Percentiles rank a stretch among this genome's conserved stretches.
These are phyloP conservation scores for Pichia sp. DNA, from an alignment of 1,139 yeast species.

Conservation along the genomic window DNA sequence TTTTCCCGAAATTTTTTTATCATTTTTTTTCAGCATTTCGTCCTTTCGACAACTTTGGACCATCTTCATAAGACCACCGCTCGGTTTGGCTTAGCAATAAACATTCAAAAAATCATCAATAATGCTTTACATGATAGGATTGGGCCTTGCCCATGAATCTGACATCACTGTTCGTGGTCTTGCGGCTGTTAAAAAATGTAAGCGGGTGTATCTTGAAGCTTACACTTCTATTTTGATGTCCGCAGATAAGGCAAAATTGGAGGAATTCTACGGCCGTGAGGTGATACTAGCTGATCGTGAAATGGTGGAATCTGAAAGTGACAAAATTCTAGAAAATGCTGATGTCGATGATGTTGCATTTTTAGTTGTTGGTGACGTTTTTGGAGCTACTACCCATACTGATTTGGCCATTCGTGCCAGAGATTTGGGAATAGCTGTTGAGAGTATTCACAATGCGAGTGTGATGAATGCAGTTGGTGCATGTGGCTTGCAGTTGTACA, in stretches of 20 bases:
- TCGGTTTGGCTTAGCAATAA: background rate
- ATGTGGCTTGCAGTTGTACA: slow-evolving; percentile 91
- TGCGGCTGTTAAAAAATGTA: slow-evolving; percentile 75
- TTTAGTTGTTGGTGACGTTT: slow-evolving; percentile 94
- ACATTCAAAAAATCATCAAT: background rate
- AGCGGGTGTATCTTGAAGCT: slow-evolving; percentile 88
- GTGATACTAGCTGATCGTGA: slow-evolving; percentile 91
- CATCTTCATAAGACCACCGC: no score
- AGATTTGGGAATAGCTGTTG: slow-evolving; percentile 71
- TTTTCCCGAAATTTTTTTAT: background rate
- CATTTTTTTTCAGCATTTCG: background rate
- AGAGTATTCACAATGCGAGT: slow-evolving; percentile 89
- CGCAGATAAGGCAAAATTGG: slow-evolving; percentile 64
- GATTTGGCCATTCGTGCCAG: slow-evolving; percentile 89
- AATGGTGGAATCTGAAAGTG: slow-evolving; percentile 85
- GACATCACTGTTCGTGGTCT: slow-evolving; percentile 95
- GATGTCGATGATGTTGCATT: slow-evolving; percentile 82
- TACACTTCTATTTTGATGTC: slow-evolving; percentile 95
- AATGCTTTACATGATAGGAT: slow-evolving; percentile 88
- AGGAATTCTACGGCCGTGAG: slow-evolving; percentile 78
- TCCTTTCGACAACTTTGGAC: background rate
- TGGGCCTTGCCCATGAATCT: slow-evolving; percentile 82
- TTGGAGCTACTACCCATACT: slow-evolving; percentile 97
- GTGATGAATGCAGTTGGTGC: slow-evolving; percentile 99
- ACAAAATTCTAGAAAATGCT: slow-evolving; percentile 72